Percentiles rank a stretch among this genome's conserved stretches.
Evolutionary conservation across 2,329 filamentous ascomycete species (phyloP).

Genomic region (Stagonosporopsis chrysanthemi): DNA sequence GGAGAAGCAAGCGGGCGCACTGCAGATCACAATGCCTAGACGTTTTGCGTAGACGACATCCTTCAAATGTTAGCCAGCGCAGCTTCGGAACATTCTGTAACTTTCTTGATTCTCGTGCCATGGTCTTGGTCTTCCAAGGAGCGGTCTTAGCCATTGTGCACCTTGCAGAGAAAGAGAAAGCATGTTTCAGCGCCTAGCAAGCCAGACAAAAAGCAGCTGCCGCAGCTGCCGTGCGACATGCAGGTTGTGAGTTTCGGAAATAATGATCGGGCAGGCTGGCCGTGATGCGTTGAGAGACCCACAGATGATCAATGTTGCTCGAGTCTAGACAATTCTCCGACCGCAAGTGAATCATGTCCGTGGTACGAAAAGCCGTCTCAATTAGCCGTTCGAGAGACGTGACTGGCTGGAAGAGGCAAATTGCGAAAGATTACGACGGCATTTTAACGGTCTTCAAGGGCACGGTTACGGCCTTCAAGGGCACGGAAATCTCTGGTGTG

Average conservation of each 20-base stretch:
- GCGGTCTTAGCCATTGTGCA: background rate
- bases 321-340: constrained; percentile 23
- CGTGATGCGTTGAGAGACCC: constrained; percentile 11
- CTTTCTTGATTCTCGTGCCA: constrained; percentile 4
- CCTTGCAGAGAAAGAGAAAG: background rate
- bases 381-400: background rate
- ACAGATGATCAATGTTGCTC: constrained; percentile 12
- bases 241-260: constrained; percentile 7
- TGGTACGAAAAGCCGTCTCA: constrained; percentile 10
- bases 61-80: background rate
- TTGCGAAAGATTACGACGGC: constrained; percentile 8
- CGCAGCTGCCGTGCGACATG: constrained; percentile 9
- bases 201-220: constrained; percentile 12
- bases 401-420: constrained; percentile 5
- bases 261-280: constrained; percentile 9
- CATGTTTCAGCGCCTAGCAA: constrained; percentile 10
- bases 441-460: constrained; percentile 1
- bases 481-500: constrained; percentile 3
- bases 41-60: constrained; percentile 11
- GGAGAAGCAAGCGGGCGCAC: constrained; percentile 11
- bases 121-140: constrained; percentile 1
- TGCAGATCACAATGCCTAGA: constrained; percentile 10
- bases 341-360: constrained; percentile 11
- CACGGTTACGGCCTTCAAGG: background rate
- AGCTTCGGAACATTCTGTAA: constrained; percentile 1